Percentiles rank a stretch among this genome's conserved stretches.
These are phyloP conservation scores for Hordeum vulgare DNA, from an alignment of 176 grass and related monocot genomes.

Conservation along the genomic window MorexV3_pseudomolecules_assembly NC_058519.1:21193949-21194448, in stretches of 20 bases:
- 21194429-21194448: conserved; percentile 35
- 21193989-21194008: conserved; percentile 98
- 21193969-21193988: conserved; percentile 89
- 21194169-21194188: neutral
- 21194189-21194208: neutral
- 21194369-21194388: conserved; percentile 89
- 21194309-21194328: neutral
- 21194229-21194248: neutral
- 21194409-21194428: conserved; percentile 98
- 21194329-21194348: conserved; percentile 32
- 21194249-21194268: neutral
- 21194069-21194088: conserved; percentile 76
- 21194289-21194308: neutral
- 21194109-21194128: neutral
- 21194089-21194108: conserved; percentile 23
- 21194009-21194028: conserved; percentile 59
- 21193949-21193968: conserved; percentile 73
- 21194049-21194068: conserved; percentile 98
- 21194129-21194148: neutral
- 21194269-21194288: neutral
- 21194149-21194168: neutral
- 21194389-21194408: conserved; percentile 93
- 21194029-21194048: conserved; percentile 92
- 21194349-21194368: conserved; percentile 93
- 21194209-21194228: neutral